Evolutionary conservation across 345 rosid species (phyloP).

Genomic region (Hibiscus tridactylites): DNA sequence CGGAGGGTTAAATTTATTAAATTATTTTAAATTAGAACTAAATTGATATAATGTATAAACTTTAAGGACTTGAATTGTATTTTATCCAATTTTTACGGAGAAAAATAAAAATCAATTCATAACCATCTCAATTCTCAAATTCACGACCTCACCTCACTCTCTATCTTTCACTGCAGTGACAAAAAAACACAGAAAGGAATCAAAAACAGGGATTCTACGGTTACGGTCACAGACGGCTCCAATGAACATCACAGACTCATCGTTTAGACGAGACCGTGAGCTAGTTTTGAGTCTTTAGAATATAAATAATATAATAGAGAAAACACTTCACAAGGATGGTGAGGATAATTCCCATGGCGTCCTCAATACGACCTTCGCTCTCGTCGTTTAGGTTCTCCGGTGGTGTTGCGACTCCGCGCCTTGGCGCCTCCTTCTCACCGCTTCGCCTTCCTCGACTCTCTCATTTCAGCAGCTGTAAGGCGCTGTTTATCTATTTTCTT

Average conservation of each 20-base stretch:
- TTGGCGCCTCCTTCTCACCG: conserved; percentile 25
- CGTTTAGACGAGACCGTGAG: not conserved
- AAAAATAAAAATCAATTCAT: not conserved
- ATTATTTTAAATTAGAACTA: too few relatives aligned
- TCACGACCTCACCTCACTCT: not conserved
- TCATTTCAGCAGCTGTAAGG: conserved; percentile 43
- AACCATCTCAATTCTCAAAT: not conserved
- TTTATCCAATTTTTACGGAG: too few relatives aligned
- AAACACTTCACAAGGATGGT: conserved; percentile 25
- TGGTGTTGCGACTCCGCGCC: conserved; percentile 22
- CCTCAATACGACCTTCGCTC: conserved; percentile 70
- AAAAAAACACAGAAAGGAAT: not conserved
- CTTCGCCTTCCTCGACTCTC: conserved; percentile 35
- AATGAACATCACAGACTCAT: not conserved
- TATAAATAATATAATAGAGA: not conserved
- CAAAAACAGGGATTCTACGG: not conserved
- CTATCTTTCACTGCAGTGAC: not conserved
- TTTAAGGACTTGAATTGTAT: too few relatives aligned
- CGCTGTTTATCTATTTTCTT: not conserved
- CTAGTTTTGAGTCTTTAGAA: not conserved
- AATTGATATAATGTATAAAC: too few relatives aligned
- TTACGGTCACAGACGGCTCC: not conserved
- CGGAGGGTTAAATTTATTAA: too few relatives aligned
- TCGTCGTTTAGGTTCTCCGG: conserved; percentile 37
- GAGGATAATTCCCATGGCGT: conserved; percentile 72